Conservation (phyloP, 352 stramenopile species). For the Globisporangium viniferum region DNA sequence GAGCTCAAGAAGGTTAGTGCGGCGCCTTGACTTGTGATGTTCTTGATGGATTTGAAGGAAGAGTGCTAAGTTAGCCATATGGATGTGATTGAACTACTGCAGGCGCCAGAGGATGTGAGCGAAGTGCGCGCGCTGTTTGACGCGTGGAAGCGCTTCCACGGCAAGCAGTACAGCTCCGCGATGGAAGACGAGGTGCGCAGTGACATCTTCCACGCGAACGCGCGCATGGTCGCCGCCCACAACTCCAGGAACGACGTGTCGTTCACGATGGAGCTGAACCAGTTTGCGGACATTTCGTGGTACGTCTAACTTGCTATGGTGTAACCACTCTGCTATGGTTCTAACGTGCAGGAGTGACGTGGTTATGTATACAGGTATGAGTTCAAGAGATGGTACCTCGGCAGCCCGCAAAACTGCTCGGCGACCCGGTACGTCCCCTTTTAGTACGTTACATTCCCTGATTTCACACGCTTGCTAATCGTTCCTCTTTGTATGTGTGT, state of each 20-base stretch:
- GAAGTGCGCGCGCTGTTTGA: constrained; percentile 43
- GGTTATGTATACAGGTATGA: constrained; percentile 38
- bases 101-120: constrained; percentile 24
- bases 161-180: constrained; percentile 47
- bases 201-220: constrained; percentile 61
- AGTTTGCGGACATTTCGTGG: constrained; percentile 76
- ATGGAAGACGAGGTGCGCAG: constrained; percentile 50
- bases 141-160: constrained; percentile 42
- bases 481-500: not conserved
- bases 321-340: not conserved
- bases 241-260: constrained; percentile 41
- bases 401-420: constrained; percentile 67
- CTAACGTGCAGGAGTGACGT: not conserved
- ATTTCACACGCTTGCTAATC: not conserved
- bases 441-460: not conserved
- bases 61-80: not conserved
- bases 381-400: constrained; percentile 71
- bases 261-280: constrained; percentile 74
- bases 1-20: constrained; percentile 26
- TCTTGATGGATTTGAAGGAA: not conserved
- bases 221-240: constrained; percentile 53
- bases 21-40: no score
- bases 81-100: not conserved
- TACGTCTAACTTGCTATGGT: constrained; percentile 13
- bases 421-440: constrained; percentile 34